Conservation (phyloP, 2,329 filamentous ascomycete genomes). For the Fusarium sp. region DNA sequence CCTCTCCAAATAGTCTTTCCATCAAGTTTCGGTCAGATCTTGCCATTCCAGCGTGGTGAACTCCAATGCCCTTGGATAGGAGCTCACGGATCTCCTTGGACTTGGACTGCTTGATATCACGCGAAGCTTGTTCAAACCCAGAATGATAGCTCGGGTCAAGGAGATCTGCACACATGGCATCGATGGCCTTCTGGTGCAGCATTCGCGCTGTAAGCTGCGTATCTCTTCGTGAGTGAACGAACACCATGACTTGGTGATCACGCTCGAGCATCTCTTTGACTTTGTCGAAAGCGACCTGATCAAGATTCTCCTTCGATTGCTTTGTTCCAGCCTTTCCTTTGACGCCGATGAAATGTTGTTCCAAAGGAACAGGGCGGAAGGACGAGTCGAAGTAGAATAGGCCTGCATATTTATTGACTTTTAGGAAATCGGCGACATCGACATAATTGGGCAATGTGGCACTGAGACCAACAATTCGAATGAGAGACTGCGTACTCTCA, state of each 20-base stretch:
- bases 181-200: slow-evolving; percentile 85
- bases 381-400: slow-evolving; percentile 97
- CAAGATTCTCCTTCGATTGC: slow-evolving; percentile 87
- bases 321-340: slow-evolving; percentile 88
- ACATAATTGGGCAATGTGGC: slow-evolving; percentile 96
- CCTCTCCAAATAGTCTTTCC: slow-evolving; percentile 89
- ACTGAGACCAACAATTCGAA: slow-evolving; percentile 94
- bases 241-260: slow-evolving; percentile 99
- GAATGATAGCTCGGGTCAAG: slow-evolving; percentile 85
- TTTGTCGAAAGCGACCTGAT: slow-evolving; percentile 90
- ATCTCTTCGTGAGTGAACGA: slow-evolving; percentile 96
- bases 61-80: slow-evolving; percentile 88
- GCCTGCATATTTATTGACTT: slow-evolving; percentile 91
- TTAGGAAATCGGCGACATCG: slow-evolving; percentile 96
- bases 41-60: slow-evolving; percentile 97
- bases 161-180: slow-evolving; percentile 80
- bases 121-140: slow-evolving; percentile 79
- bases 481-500: slow-evolving; percentile 96
- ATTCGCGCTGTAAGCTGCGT: slow-evolving; percentile 89
- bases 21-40: slow-evolving; percentile 95
- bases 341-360: slow-evolving; percentile 97
- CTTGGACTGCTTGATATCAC: slow-evolving; percentile 86
- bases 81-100: slow-evolving; percentile 90
- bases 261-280: slow-evolving; percentile 89
- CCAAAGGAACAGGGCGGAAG: slow-evolving; percentile 93